These are phyloP conservation scores for Tricholoma flavovirens DNA, from an alignment of 768 basidiomycete species.

Conservation along the genomic window DNA sequence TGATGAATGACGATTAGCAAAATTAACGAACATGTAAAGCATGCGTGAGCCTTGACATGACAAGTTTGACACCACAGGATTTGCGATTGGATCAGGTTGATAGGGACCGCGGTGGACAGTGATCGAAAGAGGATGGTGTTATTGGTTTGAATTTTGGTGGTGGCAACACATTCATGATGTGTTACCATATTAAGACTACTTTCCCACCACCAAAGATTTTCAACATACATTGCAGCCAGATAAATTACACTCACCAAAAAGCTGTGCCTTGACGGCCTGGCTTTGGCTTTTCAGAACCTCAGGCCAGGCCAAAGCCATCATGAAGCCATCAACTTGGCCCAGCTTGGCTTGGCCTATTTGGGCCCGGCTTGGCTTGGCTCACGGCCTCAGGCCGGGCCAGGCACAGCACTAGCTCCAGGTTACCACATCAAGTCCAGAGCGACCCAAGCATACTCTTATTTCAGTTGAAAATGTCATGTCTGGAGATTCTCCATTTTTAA, in stretches of 20 bases:
- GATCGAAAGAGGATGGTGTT: no score
- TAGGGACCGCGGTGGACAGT: no score
- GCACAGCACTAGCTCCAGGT: neutral
- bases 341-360: conserved; percentile 1
- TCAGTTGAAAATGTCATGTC: neutral
- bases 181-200: neutral
- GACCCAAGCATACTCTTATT: neutral
- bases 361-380: conserved; percentile 1
- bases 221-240: neutral
- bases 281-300: conserved; percentile 2
- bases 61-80: no score
- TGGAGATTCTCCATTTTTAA: neutral
- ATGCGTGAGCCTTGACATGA: no score
- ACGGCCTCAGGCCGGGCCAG: neutral
- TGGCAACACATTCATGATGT: neutral
- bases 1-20: no score
- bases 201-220: neutral
- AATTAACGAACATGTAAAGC: no score
- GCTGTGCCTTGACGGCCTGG: neutral
- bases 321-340: neutral
- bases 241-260: neutral
- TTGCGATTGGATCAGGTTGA: no score
- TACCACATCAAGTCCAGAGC: neutral
- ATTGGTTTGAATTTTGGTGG: no score
- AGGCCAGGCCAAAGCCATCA: conserved; percentile 1